Evolutionary conservation across 228 moss, liverwort and hornwort genomes (phyloP).

Genomic region (Sphagnum magellanicum): DNA sequence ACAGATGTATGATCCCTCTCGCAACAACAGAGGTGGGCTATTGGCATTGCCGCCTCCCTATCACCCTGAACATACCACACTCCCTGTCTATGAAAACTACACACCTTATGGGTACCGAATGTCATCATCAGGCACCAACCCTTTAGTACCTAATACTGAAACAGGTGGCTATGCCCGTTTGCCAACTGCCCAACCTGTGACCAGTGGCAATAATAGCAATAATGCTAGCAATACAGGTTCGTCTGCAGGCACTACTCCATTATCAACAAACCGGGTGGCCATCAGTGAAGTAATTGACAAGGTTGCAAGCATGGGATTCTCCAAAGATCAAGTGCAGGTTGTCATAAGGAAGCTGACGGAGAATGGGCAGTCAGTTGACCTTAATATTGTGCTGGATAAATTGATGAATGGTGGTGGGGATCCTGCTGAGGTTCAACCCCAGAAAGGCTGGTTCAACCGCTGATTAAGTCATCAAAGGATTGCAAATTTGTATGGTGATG

Average conservation of each 20-base stretch:
- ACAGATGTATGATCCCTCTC: constrained; percentile 56
- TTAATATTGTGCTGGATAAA: constrained; percentile 79
- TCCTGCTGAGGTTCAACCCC: constrained; percentile 43
- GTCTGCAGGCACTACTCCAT: constrained; percentile 20
- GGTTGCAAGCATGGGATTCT: constrained; percentile 73
- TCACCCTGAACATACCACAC: constrained; percentile 32
- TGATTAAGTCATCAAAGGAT: not conserved
- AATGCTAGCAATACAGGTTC: constrained; percentile 19
- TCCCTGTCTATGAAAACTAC: constrained; percentile 51
- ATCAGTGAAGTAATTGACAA: constrained; percentile 86
- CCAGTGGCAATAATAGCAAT: constrained; percentile 34
- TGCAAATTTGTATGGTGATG: not conserved
- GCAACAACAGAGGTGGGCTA: constrained; percentile 36
- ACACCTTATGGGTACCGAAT: constrained; percentile 58
- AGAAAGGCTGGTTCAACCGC: constrained; percentile 61
- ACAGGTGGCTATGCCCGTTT: constrained; percentile 67
- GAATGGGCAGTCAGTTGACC: constrained; percentile 74
- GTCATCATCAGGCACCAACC: constrained; percentile 39
- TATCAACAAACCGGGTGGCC: constrained; percentile 54
- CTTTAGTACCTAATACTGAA: constrained; percentile 38
- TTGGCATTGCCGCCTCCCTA: constrained; percentile 45
- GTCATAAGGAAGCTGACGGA: constrained; percentile 67
- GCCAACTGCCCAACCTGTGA: constrained; percentile 65
- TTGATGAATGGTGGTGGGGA: constrained; percentile 72
- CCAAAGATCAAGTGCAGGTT: constrained; percentile 65